Conservation (phyloP, 2,329 filamentous ascomycete genomes). For the Alternaria triticimaculans region DNA sequence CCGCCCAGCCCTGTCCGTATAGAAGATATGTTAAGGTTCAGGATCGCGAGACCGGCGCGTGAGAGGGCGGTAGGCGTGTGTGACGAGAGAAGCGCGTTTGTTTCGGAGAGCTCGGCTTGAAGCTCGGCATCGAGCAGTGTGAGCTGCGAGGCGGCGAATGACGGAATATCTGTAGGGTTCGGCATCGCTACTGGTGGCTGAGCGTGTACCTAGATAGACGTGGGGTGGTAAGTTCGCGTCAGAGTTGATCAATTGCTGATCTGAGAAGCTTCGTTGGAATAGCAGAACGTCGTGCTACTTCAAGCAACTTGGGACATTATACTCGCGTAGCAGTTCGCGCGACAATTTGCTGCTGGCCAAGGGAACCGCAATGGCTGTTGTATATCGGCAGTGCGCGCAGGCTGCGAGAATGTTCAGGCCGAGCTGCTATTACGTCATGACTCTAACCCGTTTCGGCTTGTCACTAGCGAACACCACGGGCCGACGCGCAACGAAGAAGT, state of each 20-base stretch:
- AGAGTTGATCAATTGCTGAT: neutral
- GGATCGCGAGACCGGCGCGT: conserved; percentile 78
- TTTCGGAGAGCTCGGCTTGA: conserved; percentile 74
- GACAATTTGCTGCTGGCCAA: neutral
- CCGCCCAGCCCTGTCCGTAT: conserved; percentile 90
- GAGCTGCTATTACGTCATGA: neutral
- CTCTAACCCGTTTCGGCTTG: neutral
- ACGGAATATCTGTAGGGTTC: conserved; percentile 61
- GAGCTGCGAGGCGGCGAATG: conserved; percentile 75
- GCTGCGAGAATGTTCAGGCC: neutral
- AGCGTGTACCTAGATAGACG: neutral
- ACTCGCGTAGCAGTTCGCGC: neutral
- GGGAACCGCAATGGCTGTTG: neutral
- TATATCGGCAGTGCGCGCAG: neutral
- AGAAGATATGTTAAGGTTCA: conserved; percentile 74
- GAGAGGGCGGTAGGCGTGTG: conserved; percentile 74
- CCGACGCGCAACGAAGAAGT: neutral
- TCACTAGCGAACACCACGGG: neutral
- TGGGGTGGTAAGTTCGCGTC: neutral
- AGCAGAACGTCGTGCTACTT: neutral
- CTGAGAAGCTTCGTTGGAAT: neutral
- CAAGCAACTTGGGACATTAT: neutral
- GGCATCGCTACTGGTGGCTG: conserved; percentile 25
- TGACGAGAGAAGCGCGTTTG: conserved; percentile 68
- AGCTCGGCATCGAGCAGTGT: conserved; percentile 74